Evolutionary conservation across 495 filamentous ascomycete species (phyloP).

Genomic region (Penicillium bialowiezense): DNA sequence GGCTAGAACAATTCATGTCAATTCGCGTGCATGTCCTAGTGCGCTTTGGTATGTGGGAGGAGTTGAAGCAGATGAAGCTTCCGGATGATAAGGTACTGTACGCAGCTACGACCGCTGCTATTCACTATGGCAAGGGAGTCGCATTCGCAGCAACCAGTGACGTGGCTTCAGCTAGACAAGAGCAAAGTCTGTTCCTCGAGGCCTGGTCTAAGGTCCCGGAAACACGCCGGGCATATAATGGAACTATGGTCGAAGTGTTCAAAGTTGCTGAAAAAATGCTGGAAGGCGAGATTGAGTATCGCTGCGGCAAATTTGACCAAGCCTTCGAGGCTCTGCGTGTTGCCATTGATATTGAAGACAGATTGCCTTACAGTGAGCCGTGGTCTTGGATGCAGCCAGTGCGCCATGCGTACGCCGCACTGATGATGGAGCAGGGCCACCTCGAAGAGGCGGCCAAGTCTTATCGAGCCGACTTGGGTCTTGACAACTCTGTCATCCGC

Average conservation of each 20-base stretch:
- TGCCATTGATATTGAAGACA: constrained; percentile 49
- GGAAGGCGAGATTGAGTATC: constrained; percentile 63
- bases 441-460: constrained; percentile 49
- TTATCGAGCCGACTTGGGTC: constrained; percentile 58
- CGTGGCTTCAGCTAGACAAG: constrained; percentile 38
- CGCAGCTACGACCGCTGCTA: constrained; percentile 54
- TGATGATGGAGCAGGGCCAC: constrained; percentile 56
- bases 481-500: constrained; percentile 50
- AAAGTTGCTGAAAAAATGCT: constrained; percentile 56
- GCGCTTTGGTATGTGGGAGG: constrained; percentile 61
- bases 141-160: constrained; percentile 50
- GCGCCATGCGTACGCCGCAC: constrained; percentile 59
- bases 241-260: constrained; percentile 54
- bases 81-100: constrained; percentile 52
- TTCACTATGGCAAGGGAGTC: constrained; percentile 57
- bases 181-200: constrained; percentile 40
- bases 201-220: constrained; percentile 48
- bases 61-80: constrained; percentile 45
- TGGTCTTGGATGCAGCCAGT: constrained; percentile 68
- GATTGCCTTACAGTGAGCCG: constrained; percentile 59
- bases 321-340: constrained; percentile 49
- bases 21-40: constrained; percentile 61
- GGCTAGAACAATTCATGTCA: constrained; percentile 58
- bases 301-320: constrained; percentile 44
- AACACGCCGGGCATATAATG: constrained; percentile 49